These are phyloP conservation scores for Spathaspora sp. DNA, from an alignment of 1,139 yeast species.

Conservation along the genomic window DNA sequence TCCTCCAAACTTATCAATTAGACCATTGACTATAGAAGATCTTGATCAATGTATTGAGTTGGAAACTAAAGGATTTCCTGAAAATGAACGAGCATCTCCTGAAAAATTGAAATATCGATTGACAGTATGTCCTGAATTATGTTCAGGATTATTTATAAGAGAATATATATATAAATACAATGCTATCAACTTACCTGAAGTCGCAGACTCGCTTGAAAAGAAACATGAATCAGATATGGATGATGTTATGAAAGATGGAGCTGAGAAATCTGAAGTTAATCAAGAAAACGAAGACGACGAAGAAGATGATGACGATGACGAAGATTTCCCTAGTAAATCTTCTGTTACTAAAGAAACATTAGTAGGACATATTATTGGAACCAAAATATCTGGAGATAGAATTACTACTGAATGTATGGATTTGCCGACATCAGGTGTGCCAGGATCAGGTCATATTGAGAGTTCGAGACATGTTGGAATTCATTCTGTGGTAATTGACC, in stretches of 20 bases:
- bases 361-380: slow-evolving; percentile 83
- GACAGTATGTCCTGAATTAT: slow-evolving; percentile 82
- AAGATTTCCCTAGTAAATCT: slow-evolving; percentile 46
- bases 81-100: slow-evolving; percentile 60
- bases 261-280: slow-evolving; percentile 18
- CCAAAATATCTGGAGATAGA: slow-evolving; percentile 55
- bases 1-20: slow-evolving; percentile 67
- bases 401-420: slow-evolving; percentile 72
- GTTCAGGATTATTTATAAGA: slow-evolving; percentile 83
- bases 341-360: slow-evolving; percentile 63
- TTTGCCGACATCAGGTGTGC: slow-evolving; percentile 43
- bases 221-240: slow-evolving; percentile 15
- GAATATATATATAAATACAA: slow-evolving; percentile 51
- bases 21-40: slow-evolving; percentile 79
- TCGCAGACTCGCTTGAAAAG: slow-evolving; percentile 35
- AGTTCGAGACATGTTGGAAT: slow-evolving; percentile 73
- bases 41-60: slow-evolving; percentile 57
- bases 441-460: slow-evolving; percentile 81
- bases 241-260: no score
- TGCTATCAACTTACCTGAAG: slow-evolving; percentile 46
- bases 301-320: slow-evolving; percentile 30
- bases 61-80: slow-evolving; percentile 70
- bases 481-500: slow-evolving; percentile 78
- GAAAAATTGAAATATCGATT: slow-evolving; percentile 72
- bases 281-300: slow-evolving; percentile 19